Evolutionary conservation across 1,284 basidiomycete species (phyloP).

Genomic region (Trichosporon sp.): DNA sequence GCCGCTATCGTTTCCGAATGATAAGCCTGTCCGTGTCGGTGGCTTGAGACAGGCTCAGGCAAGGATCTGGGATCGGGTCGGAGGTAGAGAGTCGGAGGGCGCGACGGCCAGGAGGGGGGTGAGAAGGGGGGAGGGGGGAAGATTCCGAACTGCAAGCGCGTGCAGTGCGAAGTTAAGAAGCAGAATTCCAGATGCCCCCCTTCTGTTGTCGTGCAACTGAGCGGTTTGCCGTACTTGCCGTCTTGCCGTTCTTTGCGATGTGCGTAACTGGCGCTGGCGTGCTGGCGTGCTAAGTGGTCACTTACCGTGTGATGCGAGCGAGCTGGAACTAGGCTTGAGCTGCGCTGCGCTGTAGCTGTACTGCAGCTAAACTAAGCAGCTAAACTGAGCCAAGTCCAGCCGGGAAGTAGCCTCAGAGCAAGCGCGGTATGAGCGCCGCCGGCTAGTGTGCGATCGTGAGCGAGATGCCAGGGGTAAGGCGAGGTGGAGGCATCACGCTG

Average conservation of each 20-base stretch:
- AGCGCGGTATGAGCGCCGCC: no score
- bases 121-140: neutral
- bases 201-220: neutral
- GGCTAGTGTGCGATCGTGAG: no score
- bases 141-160: neutral
- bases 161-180: neutral
- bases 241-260: neutral
- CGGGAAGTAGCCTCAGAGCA: no score
- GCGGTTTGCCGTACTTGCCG: neutral
- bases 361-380: no score
- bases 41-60: no score
- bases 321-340: no score
- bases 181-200: neutral
- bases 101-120: neutral
- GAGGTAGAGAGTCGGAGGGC: neutral
- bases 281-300: no score
- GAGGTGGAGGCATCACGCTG: neutral
- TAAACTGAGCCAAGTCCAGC: no score
- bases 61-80: neutral
- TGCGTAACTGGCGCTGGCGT: no score
- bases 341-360: no score
- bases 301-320: no score
- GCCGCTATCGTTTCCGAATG: neutral
- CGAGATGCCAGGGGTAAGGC: no score
- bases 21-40: neutral